A percentile compares a stretch with the other conserved stretches of the same genome.
phyloP scores from a whole-genome alignment of 1,139 yeast species.

The Candida sanyaensis region DNA sequence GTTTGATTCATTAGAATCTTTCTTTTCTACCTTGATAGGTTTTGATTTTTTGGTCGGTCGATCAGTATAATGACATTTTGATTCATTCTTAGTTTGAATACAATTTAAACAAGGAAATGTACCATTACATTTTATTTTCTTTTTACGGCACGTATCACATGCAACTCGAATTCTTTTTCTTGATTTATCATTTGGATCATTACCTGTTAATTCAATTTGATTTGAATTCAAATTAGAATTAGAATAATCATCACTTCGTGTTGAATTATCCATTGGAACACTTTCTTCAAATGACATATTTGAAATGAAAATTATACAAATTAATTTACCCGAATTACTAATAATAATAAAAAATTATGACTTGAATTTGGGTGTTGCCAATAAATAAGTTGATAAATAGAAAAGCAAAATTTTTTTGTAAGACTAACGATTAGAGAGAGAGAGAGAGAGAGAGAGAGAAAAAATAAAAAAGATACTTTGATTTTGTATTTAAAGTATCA shows the following conservation, averaged over 20 bases:
- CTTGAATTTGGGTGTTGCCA: neutral
- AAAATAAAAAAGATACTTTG: no score
- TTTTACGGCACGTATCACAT: slow-evolving; percentile 52
- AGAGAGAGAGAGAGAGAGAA: no score
- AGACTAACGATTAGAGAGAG: no score
- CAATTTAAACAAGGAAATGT: slow-evolving; percentile 48
- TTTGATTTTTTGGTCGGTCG: slow-evolving; percentile 19
- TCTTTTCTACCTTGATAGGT: slow-evolving; percentile 1
- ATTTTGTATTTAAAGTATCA: no score
- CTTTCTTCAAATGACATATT: neutral
- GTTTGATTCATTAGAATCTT: neutral
- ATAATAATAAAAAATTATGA: no score
- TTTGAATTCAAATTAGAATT: neutral
- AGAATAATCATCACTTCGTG: neutral
- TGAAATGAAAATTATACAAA: no score
- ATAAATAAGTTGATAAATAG: neutral
- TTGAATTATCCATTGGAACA: neutral
- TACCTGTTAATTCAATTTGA: slow-evolving; percentile 7
- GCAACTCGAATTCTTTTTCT: slow-evolving; percentile 46
- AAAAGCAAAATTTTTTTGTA: neutral
- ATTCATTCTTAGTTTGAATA: slow-evolving; percentile 21
- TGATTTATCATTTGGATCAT: slow-evolving; percentile 9
- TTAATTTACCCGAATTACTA: no score
- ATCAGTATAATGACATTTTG: slow-evolving; percentile 30
- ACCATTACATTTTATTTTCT: slow-evolving; percentile 55